Evolutionary conservation across 805 yeast species (phyloP).

Genomic region (Starmerella davenportii): DNA sequence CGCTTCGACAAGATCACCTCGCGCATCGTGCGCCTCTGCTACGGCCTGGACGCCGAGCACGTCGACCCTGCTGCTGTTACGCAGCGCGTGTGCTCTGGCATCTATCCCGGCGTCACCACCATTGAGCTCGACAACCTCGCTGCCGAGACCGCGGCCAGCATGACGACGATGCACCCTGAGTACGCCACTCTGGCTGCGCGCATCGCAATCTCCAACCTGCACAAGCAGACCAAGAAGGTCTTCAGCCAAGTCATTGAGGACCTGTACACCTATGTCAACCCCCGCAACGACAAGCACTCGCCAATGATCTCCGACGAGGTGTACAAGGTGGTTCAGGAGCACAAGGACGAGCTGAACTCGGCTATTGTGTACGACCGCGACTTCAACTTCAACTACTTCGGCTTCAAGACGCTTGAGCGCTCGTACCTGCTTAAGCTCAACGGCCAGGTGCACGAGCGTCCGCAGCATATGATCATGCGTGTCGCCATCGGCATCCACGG

Average conservation of each 20-base stretch:
- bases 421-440: conserved; percentile 56
- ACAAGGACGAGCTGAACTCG: conserved; percentile 50
- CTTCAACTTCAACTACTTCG: conserved; percentile 63
- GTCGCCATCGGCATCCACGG: conserved; percentile 86
- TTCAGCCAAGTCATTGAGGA: conserved; percentile 62
- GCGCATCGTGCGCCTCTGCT: conserved; percentile 78
- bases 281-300: conserved; percentile 47
- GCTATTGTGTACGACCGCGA: conserved; percentile 68
- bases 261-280: conserved; percentile 62
- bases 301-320: conserved; percentile 60
- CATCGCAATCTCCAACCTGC: conserved; percentile 83
- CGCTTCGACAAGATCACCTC: conserved; percentile 95
- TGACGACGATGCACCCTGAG: conserved; percentile 98
- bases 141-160: conserved; percentile 93
- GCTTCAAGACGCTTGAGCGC: conserved; percentile 79
- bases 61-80: conserved; percentile 93
- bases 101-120: conserved; percentile 92
- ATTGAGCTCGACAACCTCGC: conserved; percentile 68
- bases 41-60: conserved; percentile 79
- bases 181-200: conserved; percentile 90
- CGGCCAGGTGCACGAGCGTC: conserved; percentile 66
- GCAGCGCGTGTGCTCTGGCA: conserved; percentile 88
- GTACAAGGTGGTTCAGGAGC: conserved; percentile 40
- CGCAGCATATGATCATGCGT: conserved; percentile 78
- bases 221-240: conserved; percentile 79